Evolutionary conservation across 179 eudicot genomes (phyloP).

Genomic region (Patellifolia procumbens): DNA sequence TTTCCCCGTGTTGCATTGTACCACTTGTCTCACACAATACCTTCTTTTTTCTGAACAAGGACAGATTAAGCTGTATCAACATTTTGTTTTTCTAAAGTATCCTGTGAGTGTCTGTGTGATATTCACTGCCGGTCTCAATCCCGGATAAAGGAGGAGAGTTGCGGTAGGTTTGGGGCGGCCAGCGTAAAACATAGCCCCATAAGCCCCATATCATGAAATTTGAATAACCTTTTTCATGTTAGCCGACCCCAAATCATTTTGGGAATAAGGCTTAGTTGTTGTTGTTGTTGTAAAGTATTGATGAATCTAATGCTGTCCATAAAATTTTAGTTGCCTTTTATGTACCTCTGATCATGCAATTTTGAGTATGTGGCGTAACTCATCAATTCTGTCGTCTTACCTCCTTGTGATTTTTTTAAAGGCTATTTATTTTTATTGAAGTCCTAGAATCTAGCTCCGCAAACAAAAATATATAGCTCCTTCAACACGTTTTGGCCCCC

Average conservation of each 20-base stretch:
- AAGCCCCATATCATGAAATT: too few species aligned
- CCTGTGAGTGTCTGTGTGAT: too few species aligned
- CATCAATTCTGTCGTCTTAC: background rate
- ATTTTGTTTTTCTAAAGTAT: background rate
- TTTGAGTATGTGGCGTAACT: background rate
- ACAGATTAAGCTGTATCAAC: background rate
- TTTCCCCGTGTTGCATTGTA: background rate
- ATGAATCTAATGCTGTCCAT: too few species aligned
- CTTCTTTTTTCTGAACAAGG: background rate
- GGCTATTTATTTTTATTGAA: background rate
- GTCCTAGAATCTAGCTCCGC: background rate
- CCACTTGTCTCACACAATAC: background rate
- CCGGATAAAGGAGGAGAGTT: too few species aligned
- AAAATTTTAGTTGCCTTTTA: background rate
- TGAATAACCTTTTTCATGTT: too few species aligned
- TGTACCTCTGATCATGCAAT: background rate
- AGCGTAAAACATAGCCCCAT: too few species aligned
- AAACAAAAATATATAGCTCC: background rate
- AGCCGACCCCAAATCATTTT: too few species aligned
- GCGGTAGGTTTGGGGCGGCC: too few species aligned
- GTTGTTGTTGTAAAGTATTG: too few species aligned
- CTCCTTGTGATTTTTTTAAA: background rate
- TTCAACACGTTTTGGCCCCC: background rate
- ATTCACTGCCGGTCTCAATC: too few species aligned
- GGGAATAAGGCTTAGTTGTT: too few species aligned